Conservation (phyloP, 2,329 filamentous ascomycete genomes). For the Trichophyton verrucosum region DNA sequence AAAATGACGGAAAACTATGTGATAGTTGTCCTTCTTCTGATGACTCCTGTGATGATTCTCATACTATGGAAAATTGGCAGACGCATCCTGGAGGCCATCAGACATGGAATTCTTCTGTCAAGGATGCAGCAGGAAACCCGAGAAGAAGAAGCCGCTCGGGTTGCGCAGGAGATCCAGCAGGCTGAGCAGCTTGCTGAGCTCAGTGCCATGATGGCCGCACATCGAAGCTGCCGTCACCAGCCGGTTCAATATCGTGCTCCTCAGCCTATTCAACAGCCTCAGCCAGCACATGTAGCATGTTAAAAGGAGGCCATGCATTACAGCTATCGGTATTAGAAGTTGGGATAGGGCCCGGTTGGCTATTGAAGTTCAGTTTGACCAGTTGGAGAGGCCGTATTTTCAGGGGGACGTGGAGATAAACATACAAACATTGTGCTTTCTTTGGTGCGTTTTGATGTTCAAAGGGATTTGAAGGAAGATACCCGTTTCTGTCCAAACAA, state of each 20-base stretch:
- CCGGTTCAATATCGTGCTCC: background rate
- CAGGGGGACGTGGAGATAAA: background rate
- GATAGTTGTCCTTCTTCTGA: constrained; percentile 18
- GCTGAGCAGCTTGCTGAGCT: constrained; percentile 1
- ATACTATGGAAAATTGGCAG: constrained; percentile 16
- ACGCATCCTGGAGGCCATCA: constrained; percentile 10
- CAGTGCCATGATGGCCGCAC: background rate
- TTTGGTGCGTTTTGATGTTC: background rate
- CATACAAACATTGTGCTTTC: background rate
- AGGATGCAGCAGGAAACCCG: constrained; percentile 15
- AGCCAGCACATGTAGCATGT: background rate
- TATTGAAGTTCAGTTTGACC: background rate
- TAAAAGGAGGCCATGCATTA: background rate
- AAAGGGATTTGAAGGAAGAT: background rate
- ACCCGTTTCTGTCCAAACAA: background rate
- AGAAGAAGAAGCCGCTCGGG: constrained; percentile 14
- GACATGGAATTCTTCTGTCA: constrained; percentile 6
- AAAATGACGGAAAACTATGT: constrained; percentile 16
- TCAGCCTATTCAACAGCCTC: background rate
- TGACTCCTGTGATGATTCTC: constrained; percentile 16
- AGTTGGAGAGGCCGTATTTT: background rate
- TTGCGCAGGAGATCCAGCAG: background rate
- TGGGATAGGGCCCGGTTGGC: background rate
- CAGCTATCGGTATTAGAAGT: background rate
- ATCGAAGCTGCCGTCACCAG: background rate